Base-by-base conservation (phyloP, 345 rosid genomes). In the Acer campestre region DNA sequence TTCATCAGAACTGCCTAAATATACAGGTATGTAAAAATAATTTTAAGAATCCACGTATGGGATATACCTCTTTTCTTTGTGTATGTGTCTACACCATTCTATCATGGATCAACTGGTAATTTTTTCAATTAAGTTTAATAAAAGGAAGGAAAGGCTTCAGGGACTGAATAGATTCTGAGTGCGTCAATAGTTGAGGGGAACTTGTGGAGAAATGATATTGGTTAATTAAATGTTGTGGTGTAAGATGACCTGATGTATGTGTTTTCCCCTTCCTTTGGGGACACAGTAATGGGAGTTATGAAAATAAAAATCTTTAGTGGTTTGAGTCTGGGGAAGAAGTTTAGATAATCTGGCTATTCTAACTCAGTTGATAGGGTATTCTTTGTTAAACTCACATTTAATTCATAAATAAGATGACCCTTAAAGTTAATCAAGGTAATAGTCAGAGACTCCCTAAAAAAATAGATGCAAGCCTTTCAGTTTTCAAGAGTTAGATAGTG, bases 1-100 rank as follows among this genome's bases (percentile, higher is more conserved):
- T 89, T 86, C 99, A 96, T 85, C 94, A 86, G 85, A 86, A 82
- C 84, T 96, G 98, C 93, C 81, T 94, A 51, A 88, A 84, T 78
- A 88, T 96, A 79, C 80, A 87, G 87, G 99, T 94, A 86, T 74
- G 82, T 61, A 56, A 68, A 55, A 27, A 13, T 63, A 66, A 20
- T 3, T 53, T 66, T 67, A 11, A 55, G 25, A 4, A 35, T 40
- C 18, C 23, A 14, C 13, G n/a, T 64, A 18, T 3, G 17, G 40
- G 4, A 16, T 25, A 20, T 23, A 38, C 42, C 22, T 61, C 31
- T 29, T 29, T 65, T 22, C 3, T 40, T 51, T 13, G 38, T 67
- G 17, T 66, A 8, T 25, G 23, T 66, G 56, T 65, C 38, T 69
- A 25, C 77, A 16, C 42, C 23, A 25, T 62, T 46, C 12, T 27